A percentile compares a stretch with the other conserved stretches of the same genome.
phyloP scores from a whole-genome alignment of 2,329 filamentous ascomycete species.

The Colletotrichum sp. region DNA sequence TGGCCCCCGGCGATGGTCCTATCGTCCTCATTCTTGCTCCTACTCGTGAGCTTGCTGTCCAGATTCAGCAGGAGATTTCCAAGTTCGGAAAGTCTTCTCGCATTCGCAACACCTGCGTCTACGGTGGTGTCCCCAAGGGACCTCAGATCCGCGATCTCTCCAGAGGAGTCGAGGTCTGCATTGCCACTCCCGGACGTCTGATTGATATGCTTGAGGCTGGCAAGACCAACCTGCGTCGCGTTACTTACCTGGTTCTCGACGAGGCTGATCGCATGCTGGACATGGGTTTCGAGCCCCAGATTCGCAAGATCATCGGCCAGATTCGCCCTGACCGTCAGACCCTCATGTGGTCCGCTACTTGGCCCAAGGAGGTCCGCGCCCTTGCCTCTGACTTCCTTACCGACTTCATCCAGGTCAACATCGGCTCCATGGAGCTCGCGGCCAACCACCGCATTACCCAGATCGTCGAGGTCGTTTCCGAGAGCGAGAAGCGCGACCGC shows the following conservation, averaged over 20 bases:
- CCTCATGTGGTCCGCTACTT: constrained; percentile 99
- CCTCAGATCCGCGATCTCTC: constrained; percentile 94
- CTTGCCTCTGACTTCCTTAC: constrained; percentile 89
- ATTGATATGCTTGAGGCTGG: constrained; percentile 99
- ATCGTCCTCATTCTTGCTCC: constrained; percentile 96
- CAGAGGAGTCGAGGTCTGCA: constrained; percentile 96
- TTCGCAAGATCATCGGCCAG: constrained; percentile 97
- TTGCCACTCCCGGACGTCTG: constrained; percentile 95
- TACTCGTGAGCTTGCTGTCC: constrained; percentile 95
- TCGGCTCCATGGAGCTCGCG: constrained; percentile 93
- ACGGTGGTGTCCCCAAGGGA: constrained; percentile 98
- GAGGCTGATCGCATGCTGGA: constrained; percentile 99
- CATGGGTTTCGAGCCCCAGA: constrained; percentile 99
- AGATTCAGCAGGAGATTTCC: constrained; percentile 98
- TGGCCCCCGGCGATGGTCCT: constrained; percentile 92
- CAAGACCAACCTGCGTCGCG: constrained; percentile 96
- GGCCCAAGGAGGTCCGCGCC: constrained; percentile 97
- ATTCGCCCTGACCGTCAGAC: constrained; percentile 98
- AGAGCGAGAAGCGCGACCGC: constrained; percentile 96
- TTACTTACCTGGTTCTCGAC: constrained; percentile 97
- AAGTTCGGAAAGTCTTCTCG: constrained; percentile 98
- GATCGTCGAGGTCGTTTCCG: constrained; percentile 93
- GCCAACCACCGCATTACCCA: constrained; percentile 98
- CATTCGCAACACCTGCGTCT: constrained; percentile 98
- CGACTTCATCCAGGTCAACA: constrained; percentile 99